Base-by-base conservation (phyloP, 2,329 filamentous ascomycete species). In the Rhexocercosporidium sp. region DNA sequence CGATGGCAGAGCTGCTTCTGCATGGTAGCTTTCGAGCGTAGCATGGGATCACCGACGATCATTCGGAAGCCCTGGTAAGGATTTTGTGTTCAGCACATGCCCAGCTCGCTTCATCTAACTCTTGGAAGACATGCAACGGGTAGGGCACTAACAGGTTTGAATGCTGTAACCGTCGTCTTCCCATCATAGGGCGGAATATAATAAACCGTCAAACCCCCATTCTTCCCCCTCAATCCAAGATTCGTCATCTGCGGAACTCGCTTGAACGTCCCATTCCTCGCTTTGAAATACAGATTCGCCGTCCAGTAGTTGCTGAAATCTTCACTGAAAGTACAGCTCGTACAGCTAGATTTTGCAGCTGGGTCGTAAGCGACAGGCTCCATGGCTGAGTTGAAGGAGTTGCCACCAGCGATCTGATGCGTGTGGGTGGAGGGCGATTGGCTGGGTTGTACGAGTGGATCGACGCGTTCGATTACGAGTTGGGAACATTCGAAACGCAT, bases 1-100 rank as follows among this genome's bases (percentile, higher is more conserved):
- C 82, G 82, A 72, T 84, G 87, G 59, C 80, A 84, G 56, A 89
- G 82, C 29, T 86, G 88, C 39, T 74, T 73, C 60, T 85, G 80
- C 62, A 80, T 79, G 37, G 76, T 71, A 53, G 80, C 80, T 72
- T 76, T 77, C 39, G 74, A 80, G 20, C 77, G 74, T 44, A 75
- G 78, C 46, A 74, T 70, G 6, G 78, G 76, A 53, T 82, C 78
- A 34, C 81, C 82, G 37, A 81, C 76, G 37, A 82, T 77, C 81
- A 82, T 82, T 29, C 81, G 78, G 73, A 82, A 83, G 3, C 80
- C 81, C 67, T 82, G 76, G 34, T 3, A 4, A 9, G 2, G 34
- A n/a, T 53, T 16, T 1, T 18, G 18, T 6, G 18, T 6, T 53
- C 14, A 53, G 49, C 25, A 37, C 34, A 37, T 37, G 8, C 8